Base-by-base conservation (phyloP, 2,329 filamentous ascomycete genomes). In the Fusarium sublunatum region DNA sequence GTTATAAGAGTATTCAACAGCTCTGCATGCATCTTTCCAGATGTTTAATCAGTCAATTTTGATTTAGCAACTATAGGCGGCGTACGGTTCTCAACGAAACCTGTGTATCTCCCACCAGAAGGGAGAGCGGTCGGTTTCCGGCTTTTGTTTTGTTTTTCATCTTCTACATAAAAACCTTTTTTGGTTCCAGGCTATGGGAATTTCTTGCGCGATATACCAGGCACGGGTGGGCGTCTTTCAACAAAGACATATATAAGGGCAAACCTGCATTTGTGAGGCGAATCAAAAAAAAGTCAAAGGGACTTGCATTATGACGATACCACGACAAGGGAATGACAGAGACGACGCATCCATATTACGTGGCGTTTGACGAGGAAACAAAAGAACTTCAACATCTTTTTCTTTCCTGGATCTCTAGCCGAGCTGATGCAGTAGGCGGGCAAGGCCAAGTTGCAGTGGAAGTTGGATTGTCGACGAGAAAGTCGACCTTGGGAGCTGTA, bases 331-430 rank as follows among this genome's bases (percentile, higher is more conserved):
- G 73, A 62, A 69, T 58, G 63, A 65, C 67, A 68, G 72, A 69
- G 70, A 69, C 62, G 69, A 70, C 53, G 63, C 69, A 61, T 69
- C 60, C 65, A 70, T 67, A 67, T 75, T 69, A 68, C 68, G 62
- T 65, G 76, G 77, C 75, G 75, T 78, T 79, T 74, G 74, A 74
- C 64, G 74, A 76, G 76, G 74, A 78, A 77, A 75, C 71, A 76
- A 77, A 79, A 79, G 77, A 78, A 78, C 63, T 80, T 80, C 78
- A 80, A 80, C 78, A 79, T 79, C 76, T 79, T 80, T 60, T 79
- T 74, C 69, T 73, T 76, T 75, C 75, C 76, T 74, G 67, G 73
- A 77, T 77, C 74, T 76, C 76, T 75, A 75, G 76, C 76, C 74
- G 70, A 78, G 70, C 74, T 74, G 58, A 66, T 76, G 74, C 75